Conservation (phyloP, 108 stramenopile genomes). For the Aureococcus anophagefferens region DNA sequence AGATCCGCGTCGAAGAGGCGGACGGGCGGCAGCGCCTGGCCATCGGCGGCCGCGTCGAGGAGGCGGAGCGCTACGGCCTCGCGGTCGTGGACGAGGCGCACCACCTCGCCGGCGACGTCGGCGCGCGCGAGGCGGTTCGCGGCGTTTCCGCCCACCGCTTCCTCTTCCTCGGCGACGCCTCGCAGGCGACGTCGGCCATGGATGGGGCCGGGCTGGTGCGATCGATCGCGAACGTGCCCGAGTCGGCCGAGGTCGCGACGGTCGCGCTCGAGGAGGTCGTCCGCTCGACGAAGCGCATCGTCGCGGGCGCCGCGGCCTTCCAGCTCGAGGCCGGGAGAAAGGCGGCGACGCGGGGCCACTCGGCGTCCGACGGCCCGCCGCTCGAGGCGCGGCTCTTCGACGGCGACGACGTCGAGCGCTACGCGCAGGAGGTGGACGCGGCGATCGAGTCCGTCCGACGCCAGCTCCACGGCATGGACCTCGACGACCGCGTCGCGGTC, state of each 20-base stretch:
- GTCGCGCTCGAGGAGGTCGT: neutral
- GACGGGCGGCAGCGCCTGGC: no score
- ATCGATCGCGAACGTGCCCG: neutral
- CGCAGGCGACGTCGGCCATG: neutral
- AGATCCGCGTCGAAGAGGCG: neutral
- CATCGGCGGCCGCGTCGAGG: neutral
- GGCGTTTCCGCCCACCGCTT: neutral
- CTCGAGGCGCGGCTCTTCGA: neutral
- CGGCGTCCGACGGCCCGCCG: neutral
- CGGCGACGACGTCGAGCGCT: neutral
- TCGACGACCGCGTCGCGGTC: neutral
- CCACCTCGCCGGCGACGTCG: neutral
- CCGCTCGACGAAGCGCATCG: neutral
- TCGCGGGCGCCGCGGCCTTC: neutral
- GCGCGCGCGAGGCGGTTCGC: neutral
- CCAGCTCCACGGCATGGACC: neutral
- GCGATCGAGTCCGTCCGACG: neutral
- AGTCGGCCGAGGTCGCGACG: neutral
- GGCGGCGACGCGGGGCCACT: neutral
- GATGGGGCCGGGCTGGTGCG: no score
- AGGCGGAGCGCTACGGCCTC: neutral
- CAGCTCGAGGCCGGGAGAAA: neutral
- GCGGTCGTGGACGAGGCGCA: neutral
- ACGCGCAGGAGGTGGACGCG: neutral
- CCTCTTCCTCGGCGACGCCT: neutral